A percentile compares a stretch with the other conserved stretches of the same genome.
phyloP scores from a whole-genome alignment of 140 eudicot species.

The Erigeron philadelphicus region DNA sequence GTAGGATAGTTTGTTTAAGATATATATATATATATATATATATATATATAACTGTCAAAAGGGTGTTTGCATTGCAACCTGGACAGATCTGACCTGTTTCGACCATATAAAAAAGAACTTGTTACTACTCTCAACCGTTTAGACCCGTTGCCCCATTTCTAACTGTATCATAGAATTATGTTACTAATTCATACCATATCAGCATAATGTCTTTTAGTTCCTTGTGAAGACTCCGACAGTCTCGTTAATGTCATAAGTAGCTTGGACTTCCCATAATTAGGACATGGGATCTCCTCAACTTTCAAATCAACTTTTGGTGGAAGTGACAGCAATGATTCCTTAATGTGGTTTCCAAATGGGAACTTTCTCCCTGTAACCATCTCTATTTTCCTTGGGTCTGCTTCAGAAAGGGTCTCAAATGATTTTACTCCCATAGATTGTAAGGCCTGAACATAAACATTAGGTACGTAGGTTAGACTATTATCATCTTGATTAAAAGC shows the following conservation, averaged over 20 bases:
- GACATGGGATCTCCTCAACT: conserved; percentile 59
- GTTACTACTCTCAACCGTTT: neutral
- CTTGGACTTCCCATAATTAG: conserved; percentile 71
- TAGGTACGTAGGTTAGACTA: conserved; percentile 23
- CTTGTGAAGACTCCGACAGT: conserved; percentile 51
- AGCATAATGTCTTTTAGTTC: conserved; percentile 74
- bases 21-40: too few species aligned
- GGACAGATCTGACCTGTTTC: neutral
- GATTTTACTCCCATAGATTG: conserved; percentile 94
- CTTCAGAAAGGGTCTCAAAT: conserved; percentile 79
- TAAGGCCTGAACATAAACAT: conserved; percentile 58
- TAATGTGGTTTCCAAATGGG: conserved; percentile 96
- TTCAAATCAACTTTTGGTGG: conserved; percentile 91
- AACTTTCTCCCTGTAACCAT: conserved; percentile 84
- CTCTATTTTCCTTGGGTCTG: conserved; percentile 97
- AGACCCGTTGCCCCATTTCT: conserved; percentile 1
- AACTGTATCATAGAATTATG: neutral
- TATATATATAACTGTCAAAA: too few species aligned
- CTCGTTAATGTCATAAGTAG: conserved; percentile 77
- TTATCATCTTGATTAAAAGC: neutral
- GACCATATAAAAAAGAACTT: neutral
- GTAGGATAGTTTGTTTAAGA: too few species aligned
- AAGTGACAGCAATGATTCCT: conserved; percentile 74
- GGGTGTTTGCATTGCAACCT: neutral
- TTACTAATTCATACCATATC: conserved; percentile 54